phyloP scores from a whole-genome alignment of 129 eudicot genomes.

The Deinandra increscens region DNA sequence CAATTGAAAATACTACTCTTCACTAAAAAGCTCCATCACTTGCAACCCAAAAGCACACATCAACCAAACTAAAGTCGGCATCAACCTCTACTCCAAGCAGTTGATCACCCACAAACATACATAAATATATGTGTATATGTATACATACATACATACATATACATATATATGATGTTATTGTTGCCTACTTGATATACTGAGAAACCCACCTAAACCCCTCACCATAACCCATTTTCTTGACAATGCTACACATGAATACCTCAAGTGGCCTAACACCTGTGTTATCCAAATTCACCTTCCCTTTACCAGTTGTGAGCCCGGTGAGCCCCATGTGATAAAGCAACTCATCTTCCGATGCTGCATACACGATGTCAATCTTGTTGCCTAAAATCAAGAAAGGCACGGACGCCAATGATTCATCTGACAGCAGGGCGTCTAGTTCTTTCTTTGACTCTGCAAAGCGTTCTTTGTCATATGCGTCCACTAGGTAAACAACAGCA shows the following conservation, averaged over 20 bases:
- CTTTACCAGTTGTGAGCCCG: constrained; percentile 82
- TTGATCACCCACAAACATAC: background rate
- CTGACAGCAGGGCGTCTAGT: constrained; percentile 84
- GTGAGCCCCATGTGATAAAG: constrained; percentile 64
- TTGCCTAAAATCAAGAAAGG: constrained; percentile 84
- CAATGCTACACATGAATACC: constrained; percentile 98
- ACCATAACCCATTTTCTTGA: constrained; percentile 93
- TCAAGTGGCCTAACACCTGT: constrained; percentile 89
- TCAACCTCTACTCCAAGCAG: background rate
- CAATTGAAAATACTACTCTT: background rate
- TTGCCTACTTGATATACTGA: constrained; percentile 75
- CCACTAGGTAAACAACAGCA: constrained; percentile 92
- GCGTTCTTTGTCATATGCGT: constrained; percentile 88
- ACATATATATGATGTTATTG: background rate
- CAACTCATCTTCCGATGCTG: constrained; percentile 92
- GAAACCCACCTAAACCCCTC: constrained; percentile 98
- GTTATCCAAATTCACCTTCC: constrained; percentile 72
- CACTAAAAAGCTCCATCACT: background rate
- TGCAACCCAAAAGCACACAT: background rate
- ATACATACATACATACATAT: background rate
- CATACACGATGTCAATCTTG: constrained; percentile 85
- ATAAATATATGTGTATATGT: background rate
- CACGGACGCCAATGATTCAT: constrained; percentile 80
- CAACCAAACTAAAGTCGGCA: background rate
- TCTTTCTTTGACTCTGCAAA: constrained; percentile 89